Base-by-base conservation (phyloP, 202 grass and related monocot species). In the Bolboschoenoplectus hybrid region DNA sequence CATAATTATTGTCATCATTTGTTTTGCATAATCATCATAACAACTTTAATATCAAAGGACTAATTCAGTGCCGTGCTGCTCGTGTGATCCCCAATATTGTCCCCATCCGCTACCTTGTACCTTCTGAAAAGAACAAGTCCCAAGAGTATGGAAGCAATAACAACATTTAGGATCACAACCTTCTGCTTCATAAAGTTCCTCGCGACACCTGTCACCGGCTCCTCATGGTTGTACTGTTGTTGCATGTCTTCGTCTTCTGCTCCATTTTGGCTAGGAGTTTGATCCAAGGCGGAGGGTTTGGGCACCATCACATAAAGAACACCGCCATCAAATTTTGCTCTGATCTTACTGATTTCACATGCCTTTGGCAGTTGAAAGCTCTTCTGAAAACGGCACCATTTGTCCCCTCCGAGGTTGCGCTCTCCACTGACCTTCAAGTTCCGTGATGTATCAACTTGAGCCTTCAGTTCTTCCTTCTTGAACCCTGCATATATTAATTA, bases 401-500 rank as follows among this genome's bases (percentile, higher is more conserved):
- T 53, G 39, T 51, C 53, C 60, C 73, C 79, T 12, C 46, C 66
- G 3, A 89, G 1, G 12, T 67, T 88, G 13, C 83, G 82, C 72
- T 93, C 80, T 12, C 91, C 94, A 67, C 71, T 83, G 12, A 97
- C 67, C 72, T 38, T 90, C 16, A 97, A 88, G 53, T 75, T 83
- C 36, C 82, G 84, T 50, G 82, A 84, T 13, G 66, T 74, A 77
- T 97, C 92, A 19, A 92, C 89, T 74, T 79, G 78, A 36, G 89
- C 89, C 79, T 93, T 97, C 77, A 97, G 74, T 17, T 94, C 84
- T 45, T 94, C 89, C 88, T 90, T 93, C 81, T 76, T 67, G 83
- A 94, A 97, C 52, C 83, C 92, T 97, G 80, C 69, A 74, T 61
- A 26, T 26, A 26, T 26, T 26, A 26, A 26, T 55, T 45, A 61